A percentile compares a stretch with the other conserved stretches of the same genome.
Evolutionary conservation across 768 basidiomycete species (phyloP).

Genomic region (Xanthoconium purpureum): DNA sequence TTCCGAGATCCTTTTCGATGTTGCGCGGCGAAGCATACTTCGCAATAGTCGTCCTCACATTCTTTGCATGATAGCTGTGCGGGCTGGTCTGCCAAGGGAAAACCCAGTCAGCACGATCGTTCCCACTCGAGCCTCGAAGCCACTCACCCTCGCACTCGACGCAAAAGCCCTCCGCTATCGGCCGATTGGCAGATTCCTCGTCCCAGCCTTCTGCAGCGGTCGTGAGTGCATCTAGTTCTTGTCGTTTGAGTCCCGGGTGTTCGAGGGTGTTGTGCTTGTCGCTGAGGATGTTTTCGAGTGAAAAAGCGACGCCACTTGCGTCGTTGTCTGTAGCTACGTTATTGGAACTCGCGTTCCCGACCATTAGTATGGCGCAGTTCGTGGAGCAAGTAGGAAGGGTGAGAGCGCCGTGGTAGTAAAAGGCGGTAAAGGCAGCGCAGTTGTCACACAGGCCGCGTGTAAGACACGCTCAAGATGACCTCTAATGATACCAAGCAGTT

Average conservation of each 20-base stretch:
- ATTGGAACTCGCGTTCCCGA: slow-evolving; percentile 16
- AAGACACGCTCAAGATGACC: slow-evolving; percentile 5
- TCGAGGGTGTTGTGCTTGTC: slow-evolving; percentile 62
- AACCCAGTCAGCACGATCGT: not conserved
- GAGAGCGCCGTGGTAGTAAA: slow-evolving; percentile 12
- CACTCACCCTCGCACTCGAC: slow-evolving; percentile 80
- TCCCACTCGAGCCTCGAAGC: not conserved
- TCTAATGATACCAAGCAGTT: no score
- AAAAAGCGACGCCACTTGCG: slow-evolving; percentile 37
- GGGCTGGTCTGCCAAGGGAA: slow-evolving; percentile 63
- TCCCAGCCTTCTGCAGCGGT: slow-evolving; percentile 58
- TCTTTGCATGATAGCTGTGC: slow-evolving; percentile 70
- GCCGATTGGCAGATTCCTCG: slow-evolving; percentile 50
- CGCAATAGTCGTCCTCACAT: slow-evolving; percentile 73
- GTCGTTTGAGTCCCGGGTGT: slow-evolving; percentile 40
- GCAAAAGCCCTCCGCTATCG: slow-evolving; percentile 63
- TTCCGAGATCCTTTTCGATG: slow-evolving; percentile 81
- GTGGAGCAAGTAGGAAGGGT: not conserved
- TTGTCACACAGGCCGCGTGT: slow-evolving; percentile 29
- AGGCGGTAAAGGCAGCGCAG: slow-evolving; percentile 5
- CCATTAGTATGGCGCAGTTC: slow-evolving; percentile 17
- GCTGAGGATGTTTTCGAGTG: slow-evolving; percentile 68
- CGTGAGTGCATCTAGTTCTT: slow-evolving; percentile 33
- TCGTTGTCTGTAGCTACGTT: slow-evolving; percentile 11
- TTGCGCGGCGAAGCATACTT: slow-evolving; percentile 83